phyloP scores from a whole-genome alignment of 495 filamentous ascomycete genomes.

The Hyaloscypha bicolor region DNA sequence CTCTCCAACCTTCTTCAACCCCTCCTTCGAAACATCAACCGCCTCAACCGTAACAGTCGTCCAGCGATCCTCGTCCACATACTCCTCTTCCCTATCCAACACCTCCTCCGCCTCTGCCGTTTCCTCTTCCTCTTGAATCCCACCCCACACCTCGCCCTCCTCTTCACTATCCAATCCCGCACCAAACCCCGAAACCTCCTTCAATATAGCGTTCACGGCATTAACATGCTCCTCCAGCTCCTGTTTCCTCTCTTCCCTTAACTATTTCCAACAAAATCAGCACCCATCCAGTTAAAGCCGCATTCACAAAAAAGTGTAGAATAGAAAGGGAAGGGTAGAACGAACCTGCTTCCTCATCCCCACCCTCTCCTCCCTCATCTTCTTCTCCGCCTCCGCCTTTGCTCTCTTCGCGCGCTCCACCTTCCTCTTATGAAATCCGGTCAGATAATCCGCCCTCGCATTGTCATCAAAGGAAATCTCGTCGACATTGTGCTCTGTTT shows the following conservation, averaged over 20 bases:
- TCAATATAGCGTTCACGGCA: conserved; percentile 65
- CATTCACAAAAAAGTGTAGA: not conserved
- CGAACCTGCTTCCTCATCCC: conserved; percentile 71
- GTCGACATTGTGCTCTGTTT: conserved; percentile 60
- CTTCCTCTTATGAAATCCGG: conserved; percentile 96
- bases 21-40: conserved; percentile 78
- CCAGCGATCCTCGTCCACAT: conserved; percentile 93
- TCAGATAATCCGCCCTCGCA: conserved; percentile 82
- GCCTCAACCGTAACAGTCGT: conserved; percentile 92
- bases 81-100: conserved; percentile 86
- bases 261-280: conserved; percentile 45
- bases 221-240: conserved; percentile 79
- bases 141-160: conserved; percentile 64
- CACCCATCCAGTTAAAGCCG: not conserved
- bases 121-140: conserved; percentile 47
- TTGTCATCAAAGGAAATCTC: conserved; percentile 82
- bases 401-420: conserved; percentile 79
- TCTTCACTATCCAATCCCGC: conserved; percentile 58
- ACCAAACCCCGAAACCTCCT: conserved; percentile 37
- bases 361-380: conserved; percentile 72
- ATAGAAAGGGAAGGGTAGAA: not conserved
- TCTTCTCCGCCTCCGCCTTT: conserved; percentile 72
- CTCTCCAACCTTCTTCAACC: conserved; percentile 55
- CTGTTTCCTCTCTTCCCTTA: conserved; percentile 76
- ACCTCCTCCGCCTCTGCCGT: conserved; percentile 38